Base-by-base conservation (phyloP, 768 basidiomycete species). In the Chalciporus piperatus region DNA sequence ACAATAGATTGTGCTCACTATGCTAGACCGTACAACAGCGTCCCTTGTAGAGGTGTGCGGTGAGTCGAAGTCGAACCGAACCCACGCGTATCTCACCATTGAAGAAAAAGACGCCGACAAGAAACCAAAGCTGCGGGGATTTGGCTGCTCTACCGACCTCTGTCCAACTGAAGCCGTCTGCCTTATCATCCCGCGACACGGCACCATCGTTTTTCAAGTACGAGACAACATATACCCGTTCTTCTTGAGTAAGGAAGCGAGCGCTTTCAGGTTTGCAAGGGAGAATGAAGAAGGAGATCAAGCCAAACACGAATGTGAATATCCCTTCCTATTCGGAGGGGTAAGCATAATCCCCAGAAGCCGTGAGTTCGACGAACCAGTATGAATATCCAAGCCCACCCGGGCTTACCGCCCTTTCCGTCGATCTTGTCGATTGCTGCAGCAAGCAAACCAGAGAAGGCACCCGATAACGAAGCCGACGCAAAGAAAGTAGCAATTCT, bases 361-460 rank as follows among this genome's bases (percentile, higher is more conserved):
- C 1, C 16, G 37, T 41, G 3, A 6, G 4, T 3, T 37, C 3
- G 1, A 52, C 65, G 1, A 62, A 80, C 78, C 16, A 80, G 38
- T 35, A 81, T 79, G 56, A 82, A 81, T 56, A 82, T 75, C 83
- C 80, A 84, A 30, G 77, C 71, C 85, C 84, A 87, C 0, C 80
- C 84, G 2, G 77, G 71, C 47, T 68, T 74, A 6, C 80, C 78
- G 2, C 69, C 69, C 8, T 74, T 65, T 12, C 79, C 80, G 41
- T 82, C 64, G 73, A 88, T 80, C 13, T 80, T 65, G n/a, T 73
- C 60, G 45, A 88, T 83, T 1, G 74, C 82, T 28, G 80, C 71
- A 1, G 84, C 84, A 1, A 88, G 72, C 7, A 87, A 66, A 39
- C 86, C 85, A 6, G 83, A 84, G 58, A 85, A 84, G 0, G 81